Evolutionary conservation across 768 basidiomycete species (phyloP), one percentile per base, ranked within the genome.

Genomic region (Lactarius trivialis): DNA sequence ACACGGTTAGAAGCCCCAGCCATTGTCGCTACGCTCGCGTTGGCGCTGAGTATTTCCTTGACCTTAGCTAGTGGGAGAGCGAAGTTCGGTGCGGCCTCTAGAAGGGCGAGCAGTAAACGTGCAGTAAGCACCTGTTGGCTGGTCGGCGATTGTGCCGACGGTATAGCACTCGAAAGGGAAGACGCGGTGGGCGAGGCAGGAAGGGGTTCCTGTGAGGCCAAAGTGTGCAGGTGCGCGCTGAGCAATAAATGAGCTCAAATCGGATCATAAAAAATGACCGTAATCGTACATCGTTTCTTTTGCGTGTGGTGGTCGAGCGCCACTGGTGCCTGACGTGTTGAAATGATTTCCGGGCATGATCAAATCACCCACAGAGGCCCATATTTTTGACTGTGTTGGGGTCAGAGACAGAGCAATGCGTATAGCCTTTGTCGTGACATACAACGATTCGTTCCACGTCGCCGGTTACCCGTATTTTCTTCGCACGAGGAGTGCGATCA

Each of bases 41-140:
- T 83, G 21, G 71, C 67, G 7, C 77, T 73, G 24, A 91, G 72
- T 24, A 77, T 70, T 55, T 81, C 82, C 71, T 89, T 91, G 17
- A 86, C 75, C 67, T 78, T 80, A 66, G 80, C 83, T 15, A 91
- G 71, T 11, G 86, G 75, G 72, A 90, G 76, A 32, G 85, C 74
- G 58, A 82, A 80, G 48, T 78, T 73, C 0, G 84, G 82, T 2
- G 80, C 72, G 11, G 81, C 75, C 19, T 74, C 75, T 28, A 92
- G 75, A 17, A 92, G 76, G 21, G 79, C 73, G 51, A 84, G 76
- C 14, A 91, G 77, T 50, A 92, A 75, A 68, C 84, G 79, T 4
- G 88, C 88, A 3, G 82, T 89, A 63, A 88, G 76, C 14, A 91
- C 80, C 68, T 90, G 88, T 67, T 90, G 88, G 30, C 80, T 73